Evolutionary conservation across 768 basidiomycete genomes (phyloP).

Genomic region (Agaricus sinodeliciosus): DNA sequence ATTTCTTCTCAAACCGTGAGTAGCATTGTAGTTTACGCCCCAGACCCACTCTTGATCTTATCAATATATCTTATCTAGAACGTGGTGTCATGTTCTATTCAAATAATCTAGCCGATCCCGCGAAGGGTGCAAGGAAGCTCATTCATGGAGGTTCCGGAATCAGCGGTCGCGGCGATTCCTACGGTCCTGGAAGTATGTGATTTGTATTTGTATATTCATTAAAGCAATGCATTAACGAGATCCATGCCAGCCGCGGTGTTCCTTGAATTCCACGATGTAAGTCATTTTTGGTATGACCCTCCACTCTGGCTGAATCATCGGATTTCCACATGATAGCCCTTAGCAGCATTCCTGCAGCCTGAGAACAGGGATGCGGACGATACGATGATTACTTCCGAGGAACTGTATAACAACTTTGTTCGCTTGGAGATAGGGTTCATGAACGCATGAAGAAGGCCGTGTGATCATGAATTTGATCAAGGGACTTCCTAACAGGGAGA

Average conservation of each 20-base stretch:
- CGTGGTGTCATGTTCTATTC: constrained; percentile 73
- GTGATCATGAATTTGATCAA: background rate
- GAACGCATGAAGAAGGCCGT: background rate
- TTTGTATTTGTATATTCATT: background rate
- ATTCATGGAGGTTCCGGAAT: constrained; percentile 71
- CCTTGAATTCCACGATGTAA: constrained; percentile 62
- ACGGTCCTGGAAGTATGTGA: constrained; percentile 48
- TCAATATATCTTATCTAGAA: constrained; percentile 32
- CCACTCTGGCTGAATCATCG: constrained; percentile 2
- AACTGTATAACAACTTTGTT: constrained; percentile 71
- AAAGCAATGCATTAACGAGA: background rate
- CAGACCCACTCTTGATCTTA: background rate
- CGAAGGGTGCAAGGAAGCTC: constrained; percentile 55
- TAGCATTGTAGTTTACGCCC: constrained; percentile 5
- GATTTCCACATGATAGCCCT: constrained; percentile 29
- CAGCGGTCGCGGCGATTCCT: constrained; percentile 48
- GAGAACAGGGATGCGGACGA: constrained; percentile 50
- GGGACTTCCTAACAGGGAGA: background rate
- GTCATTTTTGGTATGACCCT: constrained; percentile 4
- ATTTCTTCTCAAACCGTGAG: constrained; percentile 69
- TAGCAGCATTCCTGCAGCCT: constrained; percentile 61
- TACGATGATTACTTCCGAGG: constrained; percentile 60
- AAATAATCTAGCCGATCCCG: constrained; percentile 42
- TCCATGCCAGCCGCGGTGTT: constrained; percentile 47
- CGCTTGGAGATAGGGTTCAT: constrained; percentile 4